These are phyloP conservation scores for Cryptomeria japonica DNA, from an alignment of 75 land plant species.

Conservation along the genomic window DNA sequence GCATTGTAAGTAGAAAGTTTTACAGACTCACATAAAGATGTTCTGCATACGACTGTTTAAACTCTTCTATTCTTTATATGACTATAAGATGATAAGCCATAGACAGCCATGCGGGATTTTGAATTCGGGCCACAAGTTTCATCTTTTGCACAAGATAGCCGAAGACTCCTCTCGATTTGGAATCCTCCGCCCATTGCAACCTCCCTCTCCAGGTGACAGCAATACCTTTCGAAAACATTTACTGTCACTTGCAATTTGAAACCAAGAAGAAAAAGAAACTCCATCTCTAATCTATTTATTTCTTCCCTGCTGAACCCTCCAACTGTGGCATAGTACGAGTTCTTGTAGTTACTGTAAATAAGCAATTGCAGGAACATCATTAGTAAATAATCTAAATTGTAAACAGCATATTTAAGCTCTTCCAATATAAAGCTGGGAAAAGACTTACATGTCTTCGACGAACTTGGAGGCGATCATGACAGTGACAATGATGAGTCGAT, in stretches of 20 bases:
- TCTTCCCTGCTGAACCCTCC: constrained; percentile 18
- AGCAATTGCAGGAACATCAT: neutral
- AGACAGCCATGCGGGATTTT: neutral
- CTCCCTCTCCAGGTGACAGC: constrained; percentile 72
- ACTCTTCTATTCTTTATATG: neutral
- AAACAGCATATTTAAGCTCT: too few relatives aligned
- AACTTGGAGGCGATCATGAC: constrained; percentile 25
- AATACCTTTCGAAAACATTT: constrained; percentile 77
- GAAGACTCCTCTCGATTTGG: constrained; percentile 66
- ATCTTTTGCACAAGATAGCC: neutral
- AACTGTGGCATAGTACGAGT: constrained; percentile 65
- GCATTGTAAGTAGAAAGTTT: too few relatives aligned
- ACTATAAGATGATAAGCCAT: neutral
- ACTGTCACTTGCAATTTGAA: constrained; percentile 71
- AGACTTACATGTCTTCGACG: constrained; percentile 39
- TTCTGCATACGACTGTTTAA: neutral
- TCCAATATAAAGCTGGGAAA: neutral
- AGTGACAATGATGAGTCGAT: constrained; percentile 21
- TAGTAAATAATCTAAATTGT: too few relatives aligned
- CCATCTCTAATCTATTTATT: constrained; percentile 35
- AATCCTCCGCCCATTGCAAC: constrained; percentile 68
- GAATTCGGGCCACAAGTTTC: neutral
- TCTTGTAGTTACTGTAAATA: constrained; percentile 57
- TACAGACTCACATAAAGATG: too few relatives aligned
- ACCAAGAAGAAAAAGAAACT: constrained; percentile 60